Evolutionary conservation across 1,284 basidiomycete genomes (phyloP).

Genomic region (Moniliella sp.): DNA sequence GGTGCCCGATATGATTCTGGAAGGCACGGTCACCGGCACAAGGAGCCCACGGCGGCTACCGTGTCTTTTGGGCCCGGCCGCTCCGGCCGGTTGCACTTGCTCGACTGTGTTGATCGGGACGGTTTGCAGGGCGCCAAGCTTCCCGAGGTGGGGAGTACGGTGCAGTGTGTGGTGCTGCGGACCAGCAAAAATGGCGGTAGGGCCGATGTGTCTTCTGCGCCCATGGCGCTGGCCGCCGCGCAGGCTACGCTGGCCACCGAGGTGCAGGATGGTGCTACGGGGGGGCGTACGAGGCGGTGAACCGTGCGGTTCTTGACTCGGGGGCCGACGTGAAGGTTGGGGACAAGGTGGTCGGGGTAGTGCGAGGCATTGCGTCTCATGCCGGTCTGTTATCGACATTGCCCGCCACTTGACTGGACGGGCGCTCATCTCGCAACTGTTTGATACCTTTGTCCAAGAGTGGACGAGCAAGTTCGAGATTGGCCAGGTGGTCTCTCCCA

Average conservation of each 20-base stretch:
- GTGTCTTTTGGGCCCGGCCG: constrained; percentile 9
- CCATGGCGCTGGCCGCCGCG: too few species aligned
- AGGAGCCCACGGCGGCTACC: constrained; percentile 10
- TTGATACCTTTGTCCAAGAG: constrained; percentile 60
- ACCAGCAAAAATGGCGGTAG: too few species aligned
- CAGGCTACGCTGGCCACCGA: too few species aligned
- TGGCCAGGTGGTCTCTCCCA: constrained; percentile 67
- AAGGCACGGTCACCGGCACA: constrained; percentile 8
- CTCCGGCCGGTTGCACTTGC: constrained; percentile 32
- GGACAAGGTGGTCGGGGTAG: constrained; percentile 52
- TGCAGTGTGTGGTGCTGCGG: constrained; percentile 50
- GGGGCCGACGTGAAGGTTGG: constrained; percentile 54
- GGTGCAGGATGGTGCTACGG: too few species aligned
- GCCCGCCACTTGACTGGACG: constrained; percentile 64
- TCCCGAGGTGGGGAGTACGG: constrained; percentile 46
- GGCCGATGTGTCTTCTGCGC: too few species aligned
- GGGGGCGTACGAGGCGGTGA: too few species aligned
- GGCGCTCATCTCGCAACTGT: constrained; percentile 72
- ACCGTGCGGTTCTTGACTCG: not conserved
- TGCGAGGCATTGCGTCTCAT: constrained; percentile 66
- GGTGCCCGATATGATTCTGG: constrained; percentile 6
- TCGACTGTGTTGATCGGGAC: constrained; percentile 61
- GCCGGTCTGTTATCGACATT: constrained; percentile 76
- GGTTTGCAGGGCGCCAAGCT: constrained; percentile 47
- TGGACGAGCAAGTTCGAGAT: constrained; percentile 65